Conservation (phyloP, 805 yeast genomes). For the Tetrapisispora pingtungensis region DNA sequence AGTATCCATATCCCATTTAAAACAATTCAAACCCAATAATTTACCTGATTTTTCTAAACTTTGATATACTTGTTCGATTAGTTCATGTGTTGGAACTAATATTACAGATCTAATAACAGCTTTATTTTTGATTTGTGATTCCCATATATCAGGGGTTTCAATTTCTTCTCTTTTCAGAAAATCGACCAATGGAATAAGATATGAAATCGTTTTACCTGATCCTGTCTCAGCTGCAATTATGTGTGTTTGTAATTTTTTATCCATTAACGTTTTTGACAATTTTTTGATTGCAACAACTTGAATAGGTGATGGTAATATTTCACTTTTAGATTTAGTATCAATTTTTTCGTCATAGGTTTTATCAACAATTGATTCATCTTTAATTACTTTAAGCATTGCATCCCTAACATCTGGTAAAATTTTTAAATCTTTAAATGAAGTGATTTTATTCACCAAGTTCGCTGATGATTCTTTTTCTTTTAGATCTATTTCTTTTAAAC, state of each 20-base stretch:
- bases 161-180: constrained; percentile 51
- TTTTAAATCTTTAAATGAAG: constrained; percentile 55
- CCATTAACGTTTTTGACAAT: constrained; percentile 27
- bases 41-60: constrained; percentile 29
- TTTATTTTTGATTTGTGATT: constrained; percentile 20
- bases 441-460: constrained; percentile 41
- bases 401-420: constrained; percentile 58
- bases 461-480: constrained; percentile 27
- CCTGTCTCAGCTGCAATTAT: constrained; percentile 95
- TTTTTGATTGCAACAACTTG: constrained; percentile 61
- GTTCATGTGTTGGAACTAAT: constrained; percentile 83
- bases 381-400: constrained; percentile 47
- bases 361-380: constrained; percentile 34
- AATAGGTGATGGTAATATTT: constrained; percentile 56
- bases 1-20: constrained; percentile 55
- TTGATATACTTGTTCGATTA: constrained; percentile 66
- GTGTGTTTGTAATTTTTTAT: constrained; percentile 44
- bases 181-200: constrained; percentile 65
- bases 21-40: constrained; percentile 34
- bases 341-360: constrained; percentile 3
- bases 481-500: constrained; percentile 32
- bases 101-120: constrained; percentile 58
- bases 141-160: constrained; percentile 31
- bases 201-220: constrained; percentile 92
- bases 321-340: constrained; percentile 13